Evolutionary conservation across 345 rosid species (phyloP).

Genomic region (Dimocarpus longan): DNA sequence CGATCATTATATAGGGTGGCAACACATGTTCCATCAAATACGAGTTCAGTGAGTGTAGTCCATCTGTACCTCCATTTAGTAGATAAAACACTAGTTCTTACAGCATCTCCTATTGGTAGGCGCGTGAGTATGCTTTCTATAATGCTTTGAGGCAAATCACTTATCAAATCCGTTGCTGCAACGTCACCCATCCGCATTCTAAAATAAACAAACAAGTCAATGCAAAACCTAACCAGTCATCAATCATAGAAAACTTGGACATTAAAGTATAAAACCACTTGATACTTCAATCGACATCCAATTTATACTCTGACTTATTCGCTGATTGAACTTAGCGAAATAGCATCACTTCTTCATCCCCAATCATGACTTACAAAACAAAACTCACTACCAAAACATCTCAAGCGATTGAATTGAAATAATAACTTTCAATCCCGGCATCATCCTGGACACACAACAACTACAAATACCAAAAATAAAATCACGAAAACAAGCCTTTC

Average conservation of each 20-base stretch:
- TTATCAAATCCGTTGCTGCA: slow-evolving; percentile 48
- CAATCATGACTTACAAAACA: background rate
- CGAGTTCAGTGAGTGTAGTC: slow-evolving; percentile 70
- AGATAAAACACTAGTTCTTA: slow-evolving; percentile 75
- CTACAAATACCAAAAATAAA: background rate
- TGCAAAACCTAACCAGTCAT: slow-evolving; percentile 1
- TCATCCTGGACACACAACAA: background rate
- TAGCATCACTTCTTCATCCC: background rate
- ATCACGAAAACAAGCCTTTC: background rate
- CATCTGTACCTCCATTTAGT: slow-evolving; percentile 87
- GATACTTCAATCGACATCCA: background rate
- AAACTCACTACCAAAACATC: background rate
- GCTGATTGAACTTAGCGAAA: background rate
- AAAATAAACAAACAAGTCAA: background rate
- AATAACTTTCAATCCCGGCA: background rate
- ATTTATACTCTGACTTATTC: background rate
- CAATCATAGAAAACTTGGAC: background rate
- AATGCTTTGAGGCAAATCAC: slow-evolving; percentile 84
- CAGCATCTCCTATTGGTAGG: slow-evolving; percentile 70
- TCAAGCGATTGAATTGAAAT: too few relatives aligned
- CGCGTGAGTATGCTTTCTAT: slow-evolving; percentile 69
- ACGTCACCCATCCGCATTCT: slow-evolving; percentile 49
- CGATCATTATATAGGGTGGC: slow-evolving; percentile 30
- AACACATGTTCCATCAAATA: slow-evolving; percentile 68
- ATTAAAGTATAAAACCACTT: background rate